Evolutionary conservation across 1,284 basidiomycete species (phyloP), one percentile per base, ranked within the genome.

Genomic region (Inonotus obliquus): DNA sequence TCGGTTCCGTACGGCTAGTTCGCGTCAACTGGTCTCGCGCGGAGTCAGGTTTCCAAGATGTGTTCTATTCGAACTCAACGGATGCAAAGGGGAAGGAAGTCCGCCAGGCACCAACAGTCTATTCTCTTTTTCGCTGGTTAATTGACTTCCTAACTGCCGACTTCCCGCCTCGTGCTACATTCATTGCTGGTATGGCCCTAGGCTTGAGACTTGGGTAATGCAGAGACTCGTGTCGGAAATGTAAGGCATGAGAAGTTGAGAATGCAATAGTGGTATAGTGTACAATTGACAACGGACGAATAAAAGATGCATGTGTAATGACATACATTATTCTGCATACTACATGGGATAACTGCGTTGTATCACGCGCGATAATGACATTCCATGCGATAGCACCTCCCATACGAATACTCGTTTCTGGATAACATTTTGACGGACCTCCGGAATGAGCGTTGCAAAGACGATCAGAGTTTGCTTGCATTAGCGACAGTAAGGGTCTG

Each of bases 71-170:
- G 61, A 65, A 84, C 35, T 87, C 94, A 69, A 87, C 91, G 67
- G 84, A 80, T 9, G 82, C 74, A 23, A 86, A 91, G 53, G 75
- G 77, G 0, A 68, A 69, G 61, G 91, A 81, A 11, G 72, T 71
- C 29, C 79, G 71, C 65, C 77, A 70, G 59, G 77, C 89, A 6
- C 89, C 91, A 0, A 91, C 82, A 6, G 73, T 89, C 61, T 74
- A 72, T 37, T 84, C 86, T 3, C 72, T 91, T 41, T 93, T 89
- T 82, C 81, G 74, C 52, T 86, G 89, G 83, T 70, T 91, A 27
- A 77, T 94, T 39, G 79, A 94, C 74, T 98, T 98, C 78, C 77
- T 98, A 70, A 93, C 92, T 0, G 90, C 93, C 25, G 92, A 97
- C 73, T 98, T 98, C 77, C 95, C 95, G 71, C 91, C 85, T 17